Evolutionary conservation across 495 filamentous ascomycete species (phyloP).

Genomic region (Neurospora sp.): DNA sequence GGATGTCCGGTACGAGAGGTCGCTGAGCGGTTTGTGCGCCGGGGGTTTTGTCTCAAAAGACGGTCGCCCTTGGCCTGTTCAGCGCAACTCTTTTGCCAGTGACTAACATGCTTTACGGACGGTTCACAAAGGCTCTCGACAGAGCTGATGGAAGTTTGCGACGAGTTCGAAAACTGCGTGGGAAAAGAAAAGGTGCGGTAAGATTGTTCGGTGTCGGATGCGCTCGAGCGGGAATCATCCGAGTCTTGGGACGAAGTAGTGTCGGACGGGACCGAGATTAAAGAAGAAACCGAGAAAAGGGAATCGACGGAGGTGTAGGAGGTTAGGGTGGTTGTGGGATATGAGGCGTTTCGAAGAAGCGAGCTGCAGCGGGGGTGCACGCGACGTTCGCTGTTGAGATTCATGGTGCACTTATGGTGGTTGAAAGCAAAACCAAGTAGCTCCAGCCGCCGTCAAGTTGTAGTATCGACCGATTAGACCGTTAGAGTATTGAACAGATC

Average conservation of each 20-base stretch:
- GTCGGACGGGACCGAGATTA: constrained; percentile 72
- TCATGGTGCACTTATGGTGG: constrained; percentile 39
- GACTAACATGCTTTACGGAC: constrained; percentile 13
- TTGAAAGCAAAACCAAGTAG: constrained; percentile 24
- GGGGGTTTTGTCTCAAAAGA: constrained; percentile 67
- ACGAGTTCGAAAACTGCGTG: constrained; percentile 13
- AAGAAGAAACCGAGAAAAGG: constrained; percentile 35
- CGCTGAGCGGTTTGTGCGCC: constrained; percentile 53
- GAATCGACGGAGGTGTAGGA: constrained; percentile 49
- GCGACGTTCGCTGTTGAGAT: constrained; percentile 27
- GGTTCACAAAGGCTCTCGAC: constrained; percentile 20
- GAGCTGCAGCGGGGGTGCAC: constrained; percentile 1
- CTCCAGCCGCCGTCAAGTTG: constrained; percentile 46
- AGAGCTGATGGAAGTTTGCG: constrained; percentile 23
- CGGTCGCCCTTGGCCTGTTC: constrained; percentile 34
- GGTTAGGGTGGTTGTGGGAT: constrained; percentile 56
- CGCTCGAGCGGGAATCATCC: constrained; percentile 29
- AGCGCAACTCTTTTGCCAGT: constrained; percentile 18
- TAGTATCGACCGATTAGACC: constrained; percentile 41
- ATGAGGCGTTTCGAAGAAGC: constrained; percentile 34
- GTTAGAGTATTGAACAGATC: constrained; percentile 27
- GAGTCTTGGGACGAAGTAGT: constrained; percentile 45
- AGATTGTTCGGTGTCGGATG: constrained; percentile 27
- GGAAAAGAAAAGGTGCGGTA: constrained; percentile 14
- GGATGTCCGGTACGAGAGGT: constrained; percentile 55